Evolutionary conservation across 176 grass and related monocot species (phyloP).

Genomic region (Musa troglodytarum): DNA sequence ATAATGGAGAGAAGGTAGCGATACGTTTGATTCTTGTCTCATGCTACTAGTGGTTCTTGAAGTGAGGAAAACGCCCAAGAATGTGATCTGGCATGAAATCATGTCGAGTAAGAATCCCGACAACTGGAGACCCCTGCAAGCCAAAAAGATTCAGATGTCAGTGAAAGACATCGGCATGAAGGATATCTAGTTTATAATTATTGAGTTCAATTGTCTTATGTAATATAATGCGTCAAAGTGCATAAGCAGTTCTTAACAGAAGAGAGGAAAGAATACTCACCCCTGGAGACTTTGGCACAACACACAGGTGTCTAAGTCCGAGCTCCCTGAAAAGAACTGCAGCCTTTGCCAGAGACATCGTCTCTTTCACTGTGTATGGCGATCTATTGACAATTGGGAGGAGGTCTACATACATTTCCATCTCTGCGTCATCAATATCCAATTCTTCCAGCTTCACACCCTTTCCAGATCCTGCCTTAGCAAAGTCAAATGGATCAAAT

Average conservation of each 20-base stretch:
- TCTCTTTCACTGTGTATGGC: conserved; percentile 54
- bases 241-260: neutral
- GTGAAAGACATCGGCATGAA: too few relatives aligned
- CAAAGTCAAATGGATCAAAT: conserved; percentile 54
- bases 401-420: conserved; percentile 65
- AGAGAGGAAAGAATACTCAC: conserved; percentile 17
- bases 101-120: conserved; percentile 52
- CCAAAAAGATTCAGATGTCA: neutral
- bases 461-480: conserved; percentile 55
- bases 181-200: too few relatives aligned
- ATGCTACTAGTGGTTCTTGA: neutral
- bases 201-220: too few relatives aligned
- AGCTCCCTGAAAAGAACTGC: conserved; percentile 53
- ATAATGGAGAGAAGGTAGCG: too few relatives aligned
- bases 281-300: conserved; percentile 49
- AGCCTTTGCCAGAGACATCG: conserved; percentile 61
- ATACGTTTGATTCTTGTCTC: neutral
- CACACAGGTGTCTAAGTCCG: conserved; percentile 51
- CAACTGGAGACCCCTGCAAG: conserved; percentile 38
- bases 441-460: conserved; percentile 40
- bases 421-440: conserved; percentile 37
- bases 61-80: conserved; percentile 26
- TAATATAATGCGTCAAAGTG: too few relatives aligned
- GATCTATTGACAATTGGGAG: conserved; percentile 55
- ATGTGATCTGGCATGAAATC: conserved; percentile 67